Conservation (phyloP, 345 rosid genomes). For the Diplotaxis tenuifolia region DNA sequence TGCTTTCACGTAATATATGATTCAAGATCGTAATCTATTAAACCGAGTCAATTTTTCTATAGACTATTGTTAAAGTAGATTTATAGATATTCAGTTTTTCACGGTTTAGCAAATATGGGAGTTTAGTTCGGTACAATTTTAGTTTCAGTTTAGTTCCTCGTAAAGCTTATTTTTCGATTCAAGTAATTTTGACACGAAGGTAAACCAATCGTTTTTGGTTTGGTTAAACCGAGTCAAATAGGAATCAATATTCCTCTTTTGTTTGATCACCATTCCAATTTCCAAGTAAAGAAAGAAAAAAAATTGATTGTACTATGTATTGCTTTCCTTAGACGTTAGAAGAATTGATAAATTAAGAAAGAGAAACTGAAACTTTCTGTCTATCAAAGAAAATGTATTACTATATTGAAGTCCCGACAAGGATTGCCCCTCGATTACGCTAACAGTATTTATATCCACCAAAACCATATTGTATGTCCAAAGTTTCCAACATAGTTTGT, state of each 20-base stretch:
- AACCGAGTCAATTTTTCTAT: too few relatives aligned
- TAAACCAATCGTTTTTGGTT: neutral
- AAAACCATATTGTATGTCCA: neutral
- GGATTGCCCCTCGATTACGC: conserved; percentile 8
- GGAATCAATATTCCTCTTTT: neutral
- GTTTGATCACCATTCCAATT: neutral
- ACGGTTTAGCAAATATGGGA: neutral
- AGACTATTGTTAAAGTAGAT: neutral
- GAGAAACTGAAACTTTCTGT: neutral
- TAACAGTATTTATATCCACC: conserved; percentile 14
- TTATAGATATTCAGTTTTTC: neutral
- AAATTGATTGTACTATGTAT: conserved; percentile 10
- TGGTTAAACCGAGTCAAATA: neutral
- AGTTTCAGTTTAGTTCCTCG: neutral
- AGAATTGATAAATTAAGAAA: neutral
- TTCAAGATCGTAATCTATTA: neutral
- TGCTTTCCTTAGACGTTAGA: conserved; percentile 36
- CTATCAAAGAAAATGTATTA: neutral
- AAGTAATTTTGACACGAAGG: neutral
- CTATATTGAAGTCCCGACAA: neutral
- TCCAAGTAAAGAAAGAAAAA: neutral
- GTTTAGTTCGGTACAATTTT: neutral
- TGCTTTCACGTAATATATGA: conserved; percentile 29
- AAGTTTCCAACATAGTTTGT: neutral
- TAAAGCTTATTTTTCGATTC: neutral